Base-by-base conservation (phyloP, 768 basidiomycete species). In the Vishniacozyma victoriae region DNA sequence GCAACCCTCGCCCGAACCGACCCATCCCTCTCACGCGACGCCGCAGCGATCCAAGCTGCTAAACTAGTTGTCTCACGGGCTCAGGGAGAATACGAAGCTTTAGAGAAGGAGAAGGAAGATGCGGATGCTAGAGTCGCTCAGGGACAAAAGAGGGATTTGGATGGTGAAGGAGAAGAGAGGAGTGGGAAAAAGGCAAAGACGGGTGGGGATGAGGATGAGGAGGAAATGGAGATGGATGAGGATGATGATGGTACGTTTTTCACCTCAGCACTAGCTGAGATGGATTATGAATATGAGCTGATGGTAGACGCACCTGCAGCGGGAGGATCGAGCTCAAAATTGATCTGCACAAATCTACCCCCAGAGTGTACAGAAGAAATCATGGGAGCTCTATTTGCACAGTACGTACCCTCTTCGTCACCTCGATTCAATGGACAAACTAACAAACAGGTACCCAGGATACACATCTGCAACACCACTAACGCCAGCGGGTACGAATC, bases 201-300 rank as follows among this genome's bases (percentile, higher is more conserved):
- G 75, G 80, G 80, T 78, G 80, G 82, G 12, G 74, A 75, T 13
- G 79, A 73, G 56, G 86, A 61, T 5, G 67, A 62, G 26, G 57
- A 85, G 67, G 87, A 90, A 75, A 92, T 92, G 84, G 90, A 93
- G 74, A 87, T 90, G 63, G 89, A 91, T 52, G 89, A 95, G 39
- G 72, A 73, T 14, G 71, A 71, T 27, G 87, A 38, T 35, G 54
- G 50, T 26, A 7, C 12, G 16, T 3, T 42, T 20, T 16, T 31
- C 23, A 23, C 15, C 23, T 18, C 20, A 18, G 5, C 22, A 40
- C 23, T 13, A n/a, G 11, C 9, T 15, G 37, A 18, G 18, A 39
- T 36, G 7, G 45, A 24, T 12, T 26, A 54, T 53, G 51, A 59
- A 59, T 42, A 52, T 29, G 23, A 22, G 11, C 19, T 46, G 16